Conservation (phyloP, 495 filamentous ascomycete genomes). For the Neurospora sp. region DNA sequence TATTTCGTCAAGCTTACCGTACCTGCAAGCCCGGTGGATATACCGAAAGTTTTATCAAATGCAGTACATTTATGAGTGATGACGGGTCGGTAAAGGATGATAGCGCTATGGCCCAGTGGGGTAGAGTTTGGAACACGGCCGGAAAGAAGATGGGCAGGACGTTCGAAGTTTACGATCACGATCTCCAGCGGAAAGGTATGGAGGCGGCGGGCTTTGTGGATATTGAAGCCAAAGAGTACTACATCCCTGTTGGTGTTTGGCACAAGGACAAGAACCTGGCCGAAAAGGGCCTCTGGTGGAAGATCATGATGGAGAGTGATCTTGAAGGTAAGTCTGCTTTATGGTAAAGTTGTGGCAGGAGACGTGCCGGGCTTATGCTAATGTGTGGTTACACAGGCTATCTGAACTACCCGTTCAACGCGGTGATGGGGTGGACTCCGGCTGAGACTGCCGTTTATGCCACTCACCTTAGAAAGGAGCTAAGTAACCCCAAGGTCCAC, state of each 20-base stretch:
- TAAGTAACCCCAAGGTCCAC: conserved; percentile 19
- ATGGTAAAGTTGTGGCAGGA: neutral
- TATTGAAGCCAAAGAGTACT: conserved; percentile 21
- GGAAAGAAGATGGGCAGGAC: conserved; percentile 2
- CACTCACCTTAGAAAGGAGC: conserved; percentile 23
- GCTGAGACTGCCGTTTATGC: conserved; percentile 26
- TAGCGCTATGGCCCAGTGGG: conserved; percentile 1
- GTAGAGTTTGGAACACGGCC: neutral
- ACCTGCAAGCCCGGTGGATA: conserved; percentile 8
- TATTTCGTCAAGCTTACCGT: conserved; percentile 22
- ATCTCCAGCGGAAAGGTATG: conserved; percentile 21
- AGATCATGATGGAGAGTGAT: conserved; percentile 20
- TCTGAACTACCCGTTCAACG: neutral
- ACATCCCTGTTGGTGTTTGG: conserved; percentile 4
- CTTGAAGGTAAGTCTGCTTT: conserved; percentile 20
- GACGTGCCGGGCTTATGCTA: neutral
- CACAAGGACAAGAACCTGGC: conserved; percentile 31
- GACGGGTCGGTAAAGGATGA: neutral
- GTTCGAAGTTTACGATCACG: conserved; percentile 7
- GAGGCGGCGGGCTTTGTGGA: conserved; percentile 38
- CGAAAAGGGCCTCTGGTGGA: conserved; percentile 35
- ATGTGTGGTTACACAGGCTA: neutral
- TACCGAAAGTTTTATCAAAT: conserved; percentile 14
- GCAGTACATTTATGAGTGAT: conserved; percentile 9
- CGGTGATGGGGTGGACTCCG: conserved; percentile 21